These are phyloP conservation scores for Malus hybrid DNA, from an alignment of 331 rosid genomes.

Conservation along the genomic window DNA sequence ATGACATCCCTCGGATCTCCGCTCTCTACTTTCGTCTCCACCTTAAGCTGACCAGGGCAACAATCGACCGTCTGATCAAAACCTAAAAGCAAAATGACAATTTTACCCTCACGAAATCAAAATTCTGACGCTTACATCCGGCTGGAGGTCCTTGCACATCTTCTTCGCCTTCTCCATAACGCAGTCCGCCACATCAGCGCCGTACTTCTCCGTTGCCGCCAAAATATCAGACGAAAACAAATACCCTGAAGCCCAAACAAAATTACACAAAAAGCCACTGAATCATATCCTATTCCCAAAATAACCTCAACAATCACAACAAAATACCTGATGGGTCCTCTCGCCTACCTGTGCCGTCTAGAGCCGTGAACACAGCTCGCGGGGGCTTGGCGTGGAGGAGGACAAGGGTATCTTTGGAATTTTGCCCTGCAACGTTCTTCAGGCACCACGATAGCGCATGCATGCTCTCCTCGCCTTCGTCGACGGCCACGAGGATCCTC, in stretches of 20 bases:
- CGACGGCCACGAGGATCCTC: slow-evolving; percentile 75
- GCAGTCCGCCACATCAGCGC: slow-evolving; percentile 41
- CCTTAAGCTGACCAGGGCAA: slow-evolving; percentile 22
- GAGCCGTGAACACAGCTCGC: slow-evolving; percentile 33
- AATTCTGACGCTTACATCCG: slow-evolving; percentile 26
- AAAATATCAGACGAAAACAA: slow-evolving; percentile 55
- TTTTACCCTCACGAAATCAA: neutral
- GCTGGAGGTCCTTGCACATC: slow-evolving; percentile 35
- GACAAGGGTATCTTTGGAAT: slow-evolving; percentile 57
- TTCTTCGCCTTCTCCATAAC: slow-evolving; percentile 59
- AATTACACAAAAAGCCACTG: neutral
- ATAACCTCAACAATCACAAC: neutral
- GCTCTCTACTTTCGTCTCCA: slow-evolving; percentile 48
- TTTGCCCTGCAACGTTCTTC: slow-evolving; percentile 37
- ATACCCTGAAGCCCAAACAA: slow-evolving; percentile 33
- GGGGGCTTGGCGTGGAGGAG: slow-evolving; percentile 66
- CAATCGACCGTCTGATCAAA: neutral
- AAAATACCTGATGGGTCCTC: neutral
- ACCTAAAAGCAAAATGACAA: neutral
- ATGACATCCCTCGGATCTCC: slow-evolving; percentile 88
- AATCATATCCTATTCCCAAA: neutral
- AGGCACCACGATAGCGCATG: slow-evolving; percentile 84
- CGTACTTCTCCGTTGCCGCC: slow-evolving; percentile 46
- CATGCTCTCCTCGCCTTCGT: slow-evolving; percentile 81
- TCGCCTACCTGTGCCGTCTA: slow-evolving; percentile 64